A percentile compares a stretch with the other conserved stretches of the same genome.
phyloP scores from a whole-genome alignment of 768 basidiomycete species.

The Sporobolomyces roseus region DNA sequence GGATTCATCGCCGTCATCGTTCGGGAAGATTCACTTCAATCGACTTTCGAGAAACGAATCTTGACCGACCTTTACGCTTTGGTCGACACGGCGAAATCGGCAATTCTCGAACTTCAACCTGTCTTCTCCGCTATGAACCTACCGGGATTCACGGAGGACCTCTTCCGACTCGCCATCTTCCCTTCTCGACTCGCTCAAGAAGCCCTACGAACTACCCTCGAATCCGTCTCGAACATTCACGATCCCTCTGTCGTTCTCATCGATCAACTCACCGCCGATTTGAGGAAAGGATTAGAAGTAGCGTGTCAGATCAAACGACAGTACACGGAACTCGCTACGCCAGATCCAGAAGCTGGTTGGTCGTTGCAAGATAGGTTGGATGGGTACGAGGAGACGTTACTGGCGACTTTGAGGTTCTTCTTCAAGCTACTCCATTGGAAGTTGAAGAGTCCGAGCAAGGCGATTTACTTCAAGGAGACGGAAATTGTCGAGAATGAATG shows the following conservation, averaged over 20 bases:
- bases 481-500: constrained; percentile 96
- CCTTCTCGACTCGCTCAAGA: constrained; percentile 92
- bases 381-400: constrained; percentile 82
- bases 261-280: constrained; percentile 88
- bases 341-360: constrained; percentile 85
- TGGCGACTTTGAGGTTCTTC: constrained; percentile 80
- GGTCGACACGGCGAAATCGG: constrained; percentile 76
- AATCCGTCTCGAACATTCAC: constrained; percentile 62
- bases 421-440: constrained; percentile 95
- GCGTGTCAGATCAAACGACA: constrained; percentile 94
- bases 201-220: constrained; percentile 78
- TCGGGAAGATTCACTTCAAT: constrained; percentile 93
- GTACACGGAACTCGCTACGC: constrained; percentile 82
- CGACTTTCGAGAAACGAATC: constrained; percentile 75
- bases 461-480: constrained; percentile 94
- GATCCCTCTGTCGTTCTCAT: constrained; percentile 86
- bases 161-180: constrained; percentile 90
- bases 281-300: constrained; percentile 82
- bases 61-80: constrained; percentile 74
- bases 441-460: constrained; percentile 83
- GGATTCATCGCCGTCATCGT: constrained; percentile 90
- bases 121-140: constrained; percentile 83
- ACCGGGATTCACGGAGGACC: constrained; percentile 80
- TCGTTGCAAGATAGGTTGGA: constrained; percentile 77
- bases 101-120: constrained; percentile 72